Evolutionary conservation across 2,329 filamentous ascomycete species (phyloP), one percentile per base, ranked within the genome.

Genomic region (Neophaeococcomyces mojaviensis): DNA sequence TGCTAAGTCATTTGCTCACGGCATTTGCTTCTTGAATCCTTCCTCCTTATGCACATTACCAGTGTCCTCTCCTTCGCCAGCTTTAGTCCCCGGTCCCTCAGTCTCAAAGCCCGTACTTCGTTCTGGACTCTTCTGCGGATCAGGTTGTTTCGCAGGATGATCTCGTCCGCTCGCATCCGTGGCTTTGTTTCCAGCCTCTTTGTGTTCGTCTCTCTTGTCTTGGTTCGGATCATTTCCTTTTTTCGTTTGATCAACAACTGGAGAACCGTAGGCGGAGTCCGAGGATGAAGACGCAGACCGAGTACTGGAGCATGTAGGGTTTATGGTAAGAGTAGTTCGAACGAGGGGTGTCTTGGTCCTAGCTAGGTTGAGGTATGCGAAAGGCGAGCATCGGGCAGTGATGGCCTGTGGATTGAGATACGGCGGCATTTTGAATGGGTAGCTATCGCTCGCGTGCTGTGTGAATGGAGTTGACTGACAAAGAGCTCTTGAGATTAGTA

Each of bases 131-230:
- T 43, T 22, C 33, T 48, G 46, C 16, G 39, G 46, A 44, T 48
- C 46, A 24, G 46, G 39, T 33, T 44, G 46, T 18, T 48, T 44
- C 16, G 46, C 46, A 9, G 46, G 46, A 33, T 48, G 46, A 24
- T 24, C 24, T 30, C 30, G 39, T 33, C 33, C 46, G 3, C 20
- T 22, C 31, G 46, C 19, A 10, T 28, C 24, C 20, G 16, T 37
- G 19, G 24, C 33, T 18, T 26, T 45, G 28, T 36, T 38, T 15
- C 19, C 39, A n/a, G 30, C 19, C n/a, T 24, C 22, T 20, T 38
- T 22, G 18, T 48, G 39, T 19, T 37, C 20, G 15, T n/a, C n/a
- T n/a, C 37, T 42, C 26, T 48, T 44, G 22, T 24, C 28, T 2
- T 32, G 26, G 39, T n/a, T 15, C 3, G 46, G 46, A 22, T 43